Conservation (phyloP, 768 basidiomycete species). For the Suillus lakei region DNA sequence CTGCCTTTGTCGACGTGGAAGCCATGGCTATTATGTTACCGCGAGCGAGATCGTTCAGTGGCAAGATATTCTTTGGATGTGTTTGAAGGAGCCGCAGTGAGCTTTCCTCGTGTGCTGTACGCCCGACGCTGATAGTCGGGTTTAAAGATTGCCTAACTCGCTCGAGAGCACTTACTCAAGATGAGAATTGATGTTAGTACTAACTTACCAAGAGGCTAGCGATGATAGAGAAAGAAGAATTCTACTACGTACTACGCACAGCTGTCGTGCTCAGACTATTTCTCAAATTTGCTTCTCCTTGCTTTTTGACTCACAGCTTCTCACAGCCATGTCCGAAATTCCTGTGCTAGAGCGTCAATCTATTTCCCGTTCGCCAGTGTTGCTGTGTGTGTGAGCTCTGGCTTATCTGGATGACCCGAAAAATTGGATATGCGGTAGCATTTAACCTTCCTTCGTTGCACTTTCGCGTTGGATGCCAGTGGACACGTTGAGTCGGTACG, state of each 20-base stretch:
- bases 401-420: too few species aligned
- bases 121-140: neutral
- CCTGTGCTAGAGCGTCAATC: neutral
- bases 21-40: neutral
- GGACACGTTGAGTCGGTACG: too few species aligned
- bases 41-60: neutral
- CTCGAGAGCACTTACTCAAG: too few species aligned
- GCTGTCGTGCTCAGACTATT: neutral
- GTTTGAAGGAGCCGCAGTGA: neutral
- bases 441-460: too few species aligned
- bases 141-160: too few species aligned
- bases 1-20: neutral
- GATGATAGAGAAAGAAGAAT: neutral
- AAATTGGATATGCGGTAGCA: too few species aligned
- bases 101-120: neutral
- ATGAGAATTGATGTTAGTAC: neutral
- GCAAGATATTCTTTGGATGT: neutral
- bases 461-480: too few species aligned
- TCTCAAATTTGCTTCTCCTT: too few species aligned
- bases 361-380: too few species aligned
- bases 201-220: too few species aligned
- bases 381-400: too few species aligned
- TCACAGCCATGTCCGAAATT: neutral
- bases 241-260: neutral
- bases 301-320: too few species aligned